These are phyloP conservation scores for Nemania sp. DNA, from an alignment of 2,329 filamentous ascomycete genomes.

Conservation along the genomic window DNA sequence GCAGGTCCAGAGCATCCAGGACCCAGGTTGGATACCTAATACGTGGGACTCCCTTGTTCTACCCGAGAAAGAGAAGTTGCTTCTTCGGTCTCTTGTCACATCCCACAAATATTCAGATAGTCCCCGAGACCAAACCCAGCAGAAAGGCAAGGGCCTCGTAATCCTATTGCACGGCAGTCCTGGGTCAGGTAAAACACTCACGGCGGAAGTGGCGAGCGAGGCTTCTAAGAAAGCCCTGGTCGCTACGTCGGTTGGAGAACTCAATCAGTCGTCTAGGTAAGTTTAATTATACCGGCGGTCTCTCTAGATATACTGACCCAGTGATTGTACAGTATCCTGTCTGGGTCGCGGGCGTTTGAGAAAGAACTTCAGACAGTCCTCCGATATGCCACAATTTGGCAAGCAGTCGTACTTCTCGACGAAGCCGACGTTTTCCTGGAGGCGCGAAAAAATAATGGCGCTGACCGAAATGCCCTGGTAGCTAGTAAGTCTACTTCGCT, in stretches of 20 bases:
- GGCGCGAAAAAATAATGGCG: conserved; percentile 28
- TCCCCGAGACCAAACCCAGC: conserved; percentile 33
- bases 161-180: conserved; percentile 45
- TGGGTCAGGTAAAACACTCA: conserved; percentile 47
- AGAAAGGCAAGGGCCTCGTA: conserved; percentile 47
- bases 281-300: background rate
- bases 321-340: conserved; percentile 18
- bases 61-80: conserved; percentile 33
- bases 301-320: conserved; percentile 2
- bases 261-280: conserved; percentile 30
- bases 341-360: conserved; percentile 31
- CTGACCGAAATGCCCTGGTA: conserved; percentile 34
- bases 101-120: conserved; percentile 36
- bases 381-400: conserved; percentile 39
- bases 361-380: conserved; percentile 35
- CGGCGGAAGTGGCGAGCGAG: conserved; percentile 43
- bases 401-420: conserved; percentile 40
- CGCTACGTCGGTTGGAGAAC: conserved; percentile 35
- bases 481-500: conserved; percentile 27
- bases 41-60: conserved; percentile 38
- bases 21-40: conserved; percentile 33
- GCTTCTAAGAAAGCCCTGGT: conserved; percentile 34
- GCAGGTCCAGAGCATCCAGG: conserved; percentile 34
- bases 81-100: conserved; percentile 37
- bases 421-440: conserved; percentile 42